Base-by-base conservation (phyloP, 352 stramenopile genomes). In the Paralagenidium karlingii region DNA sequence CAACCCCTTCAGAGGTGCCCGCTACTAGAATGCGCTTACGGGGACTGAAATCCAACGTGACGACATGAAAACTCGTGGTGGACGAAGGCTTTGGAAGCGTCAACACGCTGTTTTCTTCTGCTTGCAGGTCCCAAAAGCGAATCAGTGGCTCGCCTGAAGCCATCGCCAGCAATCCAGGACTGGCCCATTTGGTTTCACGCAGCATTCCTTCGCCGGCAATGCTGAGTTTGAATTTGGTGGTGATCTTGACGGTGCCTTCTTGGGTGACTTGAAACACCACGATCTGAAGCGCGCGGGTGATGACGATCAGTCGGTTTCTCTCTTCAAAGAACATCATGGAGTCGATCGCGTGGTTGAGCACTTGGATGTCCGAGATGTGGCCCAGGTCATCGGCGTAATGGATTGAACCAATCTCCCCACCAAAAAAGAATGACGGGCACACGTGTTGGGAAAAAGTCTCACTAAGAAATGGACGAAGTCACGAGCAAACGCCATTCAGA, bases 331-430 rank as follows among this genome's bases (percentile, higher is more conserved):
- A 96, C 58, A 96, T 63, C 68, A 97, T 88, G 19, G 62, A 60
- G 43, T 96, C 85, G 30, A 96, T 85, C 13, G 74, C 60, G 20
- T 91, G 75, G 47, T 82, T 83, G 28, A 84, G 54, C 27, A 76
- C 62, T 36, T 95, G 79, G 19, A 96, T 77, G 28, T 96, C 78
- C 12, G 79, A 84, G 41, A 93, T 92, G 49, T 96, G 82, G 1
- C 88, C 88, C 7, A 96, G 49, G 40, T 97, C 89, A 51, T 97
- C 87, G 0, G 82, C 82, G 43, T 94, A 94, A 58, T 89, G 80
- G 5, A 97, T 71, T 13, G 73, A 76, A 2, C 89, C 90, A 16
- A 70, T 63, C 40, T 95, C 79, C n/a, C 81, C 86, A n/a, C 82
- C 86, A 40, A 96, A 92, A 51, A 97, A 96, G 49, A 97, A 96